Evolutionary conservation across 495 filamentous ascomycete genomes (phyloP).

Genomic region (Oleoguttula mirabilis): DNA sequence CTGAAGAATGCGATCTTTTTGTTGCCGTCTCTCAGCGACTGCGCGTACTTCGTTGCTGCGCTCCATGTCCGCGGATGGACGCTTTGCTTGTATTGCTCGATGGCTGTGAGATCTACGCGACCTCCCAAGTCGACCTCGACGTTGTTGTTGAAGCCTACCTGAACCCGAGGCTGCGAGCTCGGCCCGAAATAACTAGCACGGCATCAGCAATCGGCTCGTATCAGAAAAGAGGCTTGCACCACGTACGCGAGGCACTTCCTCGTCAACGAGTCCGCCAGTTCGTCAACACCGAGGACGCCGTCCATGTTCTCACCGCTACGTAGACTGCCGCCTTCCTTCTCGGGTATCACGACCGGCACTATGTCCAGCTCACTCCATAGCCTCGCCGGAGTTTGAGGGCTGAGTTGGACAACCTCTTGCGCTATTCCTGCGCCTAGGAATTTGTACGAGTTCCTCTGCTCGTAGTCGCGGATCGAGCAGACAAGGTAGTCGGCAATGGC

Average conservation of each 20-base stretch:
- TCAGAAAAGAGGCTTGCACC: too few species aligned
- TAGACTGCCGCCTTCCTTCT: slow-evolving; percentile 25
- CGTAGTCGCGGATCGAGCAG: slow-evolving; percentile 21
- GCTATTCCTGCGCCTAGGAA: slow-evolving; percentile 41
- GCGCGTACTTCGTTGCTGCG: too few species aligned
- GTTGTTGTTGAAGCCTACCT: too few species aligned
- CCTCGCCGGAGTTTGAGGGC: slow-evolving; percentile 53
- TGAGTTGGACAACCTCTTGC: slow-evolving; percentile 36
- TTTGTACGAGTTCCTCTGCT: slow-evolving; percentile 26
- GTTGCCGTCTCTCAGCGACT: too few species aligned
- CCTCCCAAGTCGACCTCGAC: too few species aligned
- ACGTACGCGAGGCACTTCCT: slow-evolving; percentile 66
- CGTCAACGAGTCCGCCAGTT: slow-evolving; percentile 77
- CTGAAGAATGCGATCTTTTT: too few species aligned
- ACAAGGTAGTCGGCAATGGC: slow-evolving; percentile 24
- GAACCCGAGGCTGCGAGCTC: too few species aligned
- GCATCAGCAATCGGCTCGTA: too few species aligned
- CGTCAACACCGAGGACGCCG: slow-evolving; percentile 48
- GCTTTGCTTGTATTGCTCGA: too few species aligned
- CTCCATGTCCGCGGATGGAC: too few species aligned
- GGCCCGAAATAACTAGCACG: too few species aligned
- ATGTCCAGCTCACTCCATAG: slow-evolving; percentile 74
- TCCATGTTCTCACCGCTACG: neutral
- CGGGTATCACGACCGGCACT: slow-evolving; percentile 47
- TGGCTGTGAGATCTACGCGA: too few species aligned